A percentile compares a stretch with the other conserved stretches of the same genome.
Conservation (phyloP, 257 asterid species). For the Ehretia macrophylla region DNA sequence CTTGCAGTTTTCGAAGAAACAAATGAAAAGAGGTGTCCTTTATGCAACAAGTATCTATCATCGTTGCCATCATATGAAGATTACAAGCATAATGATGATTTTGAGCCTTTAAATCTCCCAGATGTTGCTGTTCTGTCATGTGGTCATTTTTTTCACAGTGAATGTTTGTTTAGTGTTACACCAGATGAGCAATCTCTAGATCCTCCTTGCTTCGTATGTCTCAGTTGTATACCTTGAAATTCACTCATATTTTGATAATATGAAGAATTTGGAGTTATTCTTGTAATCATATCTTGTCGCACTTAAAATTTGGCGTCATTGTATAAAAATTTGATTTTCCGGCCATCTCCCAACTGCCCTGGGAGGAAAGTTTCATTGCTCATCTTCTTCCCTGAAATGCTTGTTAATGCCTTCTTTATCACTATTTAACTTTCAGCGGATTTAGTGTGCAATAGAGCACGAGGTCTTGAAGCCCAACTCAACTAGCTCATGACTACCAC, state of each 20-base stretch:
- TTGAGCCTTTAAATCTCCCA: conserved; percentile 7
- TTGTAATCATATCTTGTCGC: too few species aligned
- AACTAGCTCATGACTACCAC: too few species aligned
- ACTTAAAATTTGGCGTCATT: too few species aligned
- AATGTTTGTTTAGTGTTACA: conserved; percentile 16
- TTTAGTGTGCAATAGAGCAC: too few species aligned
- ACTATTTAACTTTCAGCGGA: too few species aligned
- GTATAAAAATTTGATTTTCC: too few species aligned
- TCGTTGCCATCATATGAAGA: background rate
- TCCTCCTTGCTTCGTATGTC: conserved; percentile 22
- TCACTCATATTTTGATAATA: background rate
- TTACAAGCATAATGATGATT: background rate
- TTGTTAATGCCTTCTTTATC: too few species aligned
- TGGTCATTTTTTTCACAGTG: conserved; percentile 25
- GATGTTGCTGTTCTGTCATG: conserved; percentile 22
- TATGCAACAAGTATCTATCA: conserved; percentile 12
- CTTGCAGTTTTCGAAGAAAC: conserved; percentile 14
- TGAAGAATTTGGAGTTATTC: too few species aligned
- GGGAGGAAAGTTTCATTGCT: too few species aligned
- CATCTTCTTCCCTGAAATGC: too few species aligned
- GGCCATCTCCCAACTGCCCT: too few species aligned
- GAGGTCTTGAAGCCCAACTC: too few species aligned
- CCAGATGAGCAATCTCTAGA: conserved; percentile 14
- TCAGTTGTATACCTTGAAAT: conserved; percentile 13
- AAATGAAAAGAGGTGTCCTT: background rate